Evolutionary conservation across 2,329 filamentous ascomycete genomes (phyloP), one percentile per base, ranked within the genome.

Genomic region (Aspergillus aculeatus): DNA sequence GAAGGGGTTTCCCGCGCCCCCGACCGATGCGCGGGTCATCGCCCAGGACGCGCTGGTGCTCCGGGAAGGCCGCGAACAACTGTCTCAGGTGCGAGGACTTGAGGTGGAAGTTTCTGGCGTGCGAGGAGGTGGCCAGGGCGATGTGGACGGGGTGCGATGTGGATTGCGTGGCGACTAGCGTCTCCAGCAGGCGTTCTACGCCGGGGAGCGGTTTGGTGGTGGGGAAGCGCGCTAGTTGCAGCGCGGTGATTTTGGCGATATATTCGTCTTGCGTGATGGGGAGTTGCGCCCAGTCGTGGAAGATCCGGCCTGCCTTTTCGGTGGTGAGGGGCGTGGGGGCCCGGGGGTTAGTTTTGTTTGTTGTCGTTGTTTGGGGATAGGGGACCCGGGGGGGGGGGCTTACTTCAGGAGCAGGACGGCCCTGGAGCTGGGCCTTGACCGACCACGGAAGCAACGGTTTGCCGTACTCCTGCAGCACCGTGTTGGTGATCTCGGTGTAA

Each of bases 1-100:
- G 95, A 32, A 94, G 84, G 0, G 95, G 95, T 78, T 99, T 99
- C 12, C 95, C 95, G n/a, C 92, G 81, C 0, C 94, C 94, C 3
- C 83, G 77, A 0, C 84, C 80, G 66, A 99, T 90, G 54, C 95
- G 84, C 6, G 81, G 72, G 73, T 99, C 94, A 71, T 99, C 95
- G 11, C 95, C 95, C 0, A 96, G 79, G 0, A 99, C 89, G 50
- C 88, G 85, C 59, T 91, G 86, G n/a, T 87, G 77, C 1, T 81
- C 73, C 32, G 87, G 84, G 71, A 97, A 96, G 24, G 76, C 70
- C 2, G 69, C 65, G 66, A 88, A 87, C 1, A 87, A 60, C 21
- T 82, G 71, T 10, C 70, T 62, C 35, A 87, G 66, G 62, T 86
- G 81, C 1, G 71, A 66, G 0, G 90, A 91, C 82, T 97, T 97